Percentiles rank a stretch among this genome's conserved stretches.
phyloP scores from a whole-genome alignment of 805 yeast genomes.

The Wickerhamiella lipophila region DNA sequence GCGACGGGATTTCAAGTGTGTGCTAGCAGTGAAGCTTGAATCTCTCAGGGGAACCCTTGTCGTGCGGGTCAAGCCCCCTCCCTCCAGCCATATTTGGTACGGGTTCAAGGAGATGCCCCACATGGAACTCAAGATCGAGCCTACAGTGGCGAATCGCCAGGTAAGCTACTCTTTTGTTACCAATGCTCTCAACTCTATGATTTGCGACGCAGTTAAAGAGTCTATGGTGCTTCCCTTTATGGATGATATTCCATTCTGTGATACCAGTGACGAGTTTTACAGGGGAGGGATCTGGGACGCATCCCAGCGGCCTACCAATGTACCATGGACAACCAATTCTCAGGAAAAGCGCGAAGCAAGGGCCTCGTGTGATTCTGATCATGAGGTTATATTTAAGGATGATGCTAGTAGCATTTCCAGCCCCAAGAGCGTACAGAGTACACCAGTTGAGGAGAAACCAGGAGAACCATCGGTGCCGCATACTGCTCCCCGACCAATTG shows the following conservation, averaged over 20 bases:
- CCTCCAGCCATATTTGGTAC: conserved; percentile 85
- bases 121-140: conserved; percentile 67
- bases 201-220: conserved; percentile 66
- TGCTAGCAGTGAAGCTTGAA: conserved; percentile 54
- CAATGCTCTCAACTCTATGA: conserved; percentile 60
- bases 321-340: not conserved
- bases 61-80: conserved; percentile 71
- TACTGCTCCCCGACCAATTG: not conserved
- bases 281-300: conserved; percentile 91
- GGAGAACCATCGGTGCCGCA: not conserved
- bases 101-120: conserved; percentile 69
- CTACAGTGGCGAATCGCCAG: conserved; percentile 77
- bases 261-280: conserved; percentile 54
- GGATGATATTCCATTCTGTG: conserved; percentile 72
- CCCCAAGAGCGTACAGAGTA: not conserved
- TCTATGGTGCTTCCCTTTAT: conserved; percentile 73
- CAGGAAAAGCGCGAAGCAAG: not conserved
- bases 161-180: conserved; percentile 68
- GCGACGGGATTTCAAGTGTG: conserved; percentile 57
- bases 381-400: conserved; percentile 3
- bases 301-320: conserved; percentile 2
- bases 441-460: not conserved
- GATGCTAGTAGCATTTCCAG: conserved; percentile 4
- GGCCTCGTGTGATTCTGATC: not conserved
- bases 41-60: conserved; percentile 63